Base-by-base conservation (phyloP, 2,329 filamentous ascomycete species). In the Epichloe baconii region DNA sequence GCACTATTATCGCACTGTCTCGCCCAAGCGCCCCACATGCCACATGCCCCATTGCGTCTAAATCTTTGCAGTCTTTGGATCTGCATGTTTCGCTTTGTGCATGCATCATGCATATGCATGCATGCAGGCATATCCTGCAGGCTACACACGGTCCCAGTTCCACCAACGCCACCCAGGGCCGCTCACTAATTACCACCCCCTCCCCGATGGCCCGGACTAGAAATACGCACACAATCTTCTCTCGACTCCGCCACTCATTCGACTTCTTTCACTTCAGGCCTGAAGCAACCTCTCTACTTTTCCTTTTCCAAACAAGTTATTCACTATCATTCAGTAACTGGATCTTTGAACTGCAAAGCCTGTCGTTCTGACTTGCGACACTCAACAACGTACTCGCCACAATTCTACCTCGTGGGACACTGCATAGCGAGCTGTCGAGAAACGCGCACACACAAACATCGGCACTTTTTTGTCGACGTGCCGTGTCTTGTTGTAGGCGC, bases 401-500 rank as follows among this genome's bases (percentile, higher is more conserved):
- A 49, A 10, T 17, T 11, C 14, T 26, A 36, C 15, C 4, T n/a
- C 36, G n/a, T 36, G 26, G 43, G n/a, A 12, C 43, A 46, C 36
- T 19, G 3, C 48, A n/a, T 21, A 36, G 10, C 35, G 11, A 42
- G 23, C 38, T 42, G 23, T 21, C 19, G 35, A 41, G 35, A 36
- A 35, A 35, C 50, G 41, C 37, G 57, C 56, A 51, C 50, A 54
- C 54, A 57, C 55, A 58, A 53, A 56, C 57, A 57, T 59, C 51
- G 57, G 55, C 60, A 55, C 51, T 48, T n/a, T 31, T n/a, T 12
- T 12, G 44, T 34, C 50, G 42, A 47, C 56, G 65, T 68, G 65
- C 57, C 58, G 68, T 69, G 66, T 65, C 61, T 61, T 57, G 69
- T 70, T 70, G 69, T 74, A 72, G 73, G 68, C 62, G 61, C 62